Percentiles rank a stretch among this genome's conserved stretches.
Evolutionary conservation across 1,284 basidiomycete species (phyloP).

Genomic region (Ganoderma boninense): DNA sequence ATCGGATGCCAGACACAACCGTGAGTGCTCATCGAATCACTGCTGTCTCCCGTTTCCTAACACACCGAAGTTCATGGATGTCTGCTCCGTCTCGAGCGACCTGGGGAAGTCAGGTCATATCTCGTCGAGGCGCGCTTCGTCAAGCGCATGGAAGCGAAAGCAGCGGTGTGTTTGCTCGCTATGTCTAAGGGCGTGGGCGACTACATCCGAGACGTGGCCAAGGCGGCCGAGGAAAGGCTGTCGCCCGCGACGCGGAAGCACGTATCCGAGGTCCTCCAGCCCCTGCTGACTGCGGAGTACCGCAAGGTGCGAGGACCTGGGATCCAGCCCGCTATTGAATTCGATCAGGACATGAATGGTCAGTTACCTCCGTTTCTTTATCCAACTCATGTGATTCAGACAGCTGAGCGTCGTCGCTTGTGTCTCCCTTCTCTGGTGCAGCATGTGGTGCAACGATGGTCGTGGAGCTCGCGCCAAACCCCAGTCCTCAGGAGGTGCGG

Average conservation of each 20-base stretch:
- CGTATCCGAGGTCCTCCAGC: constrained; percentile 52
- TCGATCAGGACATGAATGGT: constrained; percentile 57
- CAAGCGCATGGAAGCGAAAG: constrained; percentile 68
- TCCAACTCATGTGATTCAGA: background rate
- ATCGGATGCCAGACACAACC: constrained; percentile 47
- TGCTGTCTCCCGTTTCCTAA: constrained; percentile 12
- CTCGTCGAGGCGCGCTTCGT: constrained; percentile 65
- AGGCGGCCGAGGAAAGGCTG: constrained; percentile 52
- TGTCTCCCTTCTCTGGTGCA: constrained; percentile 34
- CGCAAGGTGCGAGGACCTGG: constrained; percentile 48
- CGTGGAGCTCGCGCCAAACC: constrained; percentile 49
- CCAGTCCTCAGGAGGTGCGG: constrained; percentile 44
- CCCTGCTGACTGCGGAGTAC: constrained; percentile 53
- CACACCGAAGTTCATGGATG: constrained; percentile 61
- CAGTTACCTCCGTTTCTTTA: constrained; percentile 21
- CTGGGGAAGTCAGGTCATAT: constrained; percentile 58
- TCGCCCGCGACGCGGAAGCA: constrained; percentile 51
- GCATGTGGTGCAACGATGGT: constrained; percentile 63
- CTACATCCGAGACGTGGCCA: constrained; percentile 57
- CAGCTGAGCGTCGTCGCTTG: constrained; percentile 15
- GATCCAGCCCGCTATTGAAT: constrained; percentile 50
- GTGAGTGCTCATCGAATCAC: constrained; percentile 44
- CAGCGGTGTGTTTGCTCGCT: constrained; percentile 67
- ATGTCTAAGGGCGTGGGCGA: constrained; percentile 65
- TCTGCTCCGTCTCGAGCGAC: constrained; percentile 62